Percentiles rank a stretch among this genome's conserved stretches.
Conservation (phyloP, 208 protist species). For the Crithidia acanthocephali region DNA sequence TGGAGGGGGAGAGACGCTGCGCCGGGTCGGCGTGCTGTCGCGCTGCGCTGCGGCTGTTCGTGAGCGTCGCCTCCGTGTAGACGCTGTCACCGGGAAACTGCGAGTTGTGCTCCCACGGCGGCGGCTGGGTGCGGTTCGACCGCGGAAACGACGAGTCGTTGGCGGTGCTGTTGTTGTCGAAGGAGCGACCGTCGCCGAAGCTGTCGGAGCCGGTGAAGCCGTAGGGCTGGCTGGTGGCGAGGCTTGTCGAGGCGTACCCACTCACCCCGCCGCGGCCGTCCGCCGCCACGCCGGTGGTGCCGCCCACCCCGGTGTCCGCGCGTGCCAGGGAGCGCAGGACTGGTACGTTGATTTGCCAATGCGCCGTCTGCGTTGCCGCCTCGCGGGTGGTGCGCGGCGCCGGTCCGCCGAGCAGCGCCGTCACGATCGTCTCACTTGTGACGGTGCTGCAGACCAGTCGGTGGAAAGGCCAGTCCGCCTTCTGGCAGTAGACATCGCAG, state of each 20-base stretch:
- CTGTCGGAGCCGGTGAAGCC: constrained; percentile 8
- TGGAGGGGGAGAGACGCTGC: background rate
- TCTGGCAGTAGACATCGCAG: constrained; percentile 49
- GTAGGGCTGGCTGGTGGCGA: constrained; percentile 3
- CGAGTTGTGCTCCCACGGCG: constrained; percentile 12
- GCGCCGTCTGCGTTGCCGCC: constrained; percentile 30
- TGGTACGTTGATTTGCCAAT: constrained; percentile 23
- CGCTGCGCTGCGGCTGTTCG: constrained; percentile 10
- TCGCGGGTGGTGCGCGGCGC: constrained; percentile 18
- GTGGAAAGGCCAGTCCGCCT: constrained; percentile 50
- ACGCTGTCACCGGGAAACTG: background rate
- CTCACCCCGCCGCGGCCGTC: constrained; percentile 7
- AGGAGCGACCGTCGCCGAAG: constrained; percentile 4
- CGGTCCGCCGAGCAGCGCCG: constrained; percentile 12
- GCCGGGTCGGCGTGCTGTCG: constrained; percentile 1
- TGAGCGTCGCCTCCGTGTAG: background rate
- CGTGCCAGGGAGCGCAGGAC: background rate
- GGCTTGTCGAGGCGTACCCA: constrained; percentile 7
- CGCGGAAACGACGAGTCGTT: background rate
- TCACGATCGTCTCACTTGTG: background rate
- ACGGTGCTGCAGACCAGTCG: constrained; percentile 19
- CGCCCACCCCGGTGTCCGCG: background rate
- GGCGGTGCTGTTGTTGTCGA: background rate
- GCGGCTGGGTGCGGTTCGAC: constrained; percentile 8
- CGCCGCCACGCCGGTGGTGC: background rate